Evolutionary conservation across 352 stramenopile species (phyloP).

Genomic region (Phytophthora ohioensis): DNA sequence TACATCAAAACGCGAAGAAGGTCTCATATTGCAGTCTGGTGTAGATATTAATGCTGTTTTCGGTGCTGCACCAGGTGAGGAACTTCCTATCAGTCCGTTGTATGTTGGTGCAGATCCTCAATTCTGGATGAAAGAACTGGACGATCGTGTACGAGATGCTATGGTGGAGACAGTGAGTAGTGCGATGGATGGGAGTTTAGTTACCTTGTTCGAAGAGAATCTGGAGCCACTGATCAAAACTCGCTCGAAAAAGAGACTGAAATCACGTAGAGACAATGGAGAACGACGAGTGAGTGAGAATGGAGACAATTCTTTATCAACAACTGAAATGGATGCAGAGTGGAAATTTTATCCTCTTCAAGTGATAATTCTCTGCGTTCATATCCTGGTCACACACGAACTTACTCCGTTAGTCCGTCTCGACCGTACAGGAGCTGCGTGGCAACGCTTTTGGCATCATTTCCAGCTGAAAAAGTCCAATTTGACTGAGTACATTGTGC

Average conservation of each 20-base stretch:
- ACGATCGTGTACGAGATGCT: conserved; percentile 44
- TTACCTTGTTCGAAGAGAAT: conserved; percentile 54
- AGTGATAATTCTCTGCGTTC: conserved; percentile 63
- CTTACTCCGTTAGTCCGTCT: conserved; percentile 47
- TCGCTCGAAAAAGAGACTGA: conserved; percentile 17
- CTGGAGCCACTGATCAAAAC: conserved; percentile 49
- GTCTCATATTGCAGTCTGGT: conserved; percentile 11
- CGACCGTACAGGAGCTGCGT: conserved; percentile 49
- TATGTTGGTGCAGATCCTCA: conserved; percentile 56
- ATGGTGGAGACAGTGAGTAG: conserved; percentile 46
- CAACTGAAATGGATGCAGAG: conserved; percentile 15
- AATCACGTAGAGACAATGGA: not conserved
- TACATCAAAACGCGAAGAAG: not conserved
- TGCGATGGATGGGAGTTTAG: conserved; percentile 50
- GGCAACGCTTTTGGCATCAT: conserved; percentile 57
- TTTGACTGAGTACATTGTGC: conserved; percentile 51
- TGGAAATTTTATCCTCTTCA: conserved; percentile 62
- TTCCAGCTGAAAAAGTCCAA: conserved; percentile 61
- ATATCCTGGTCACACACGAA: conserved; percentile 69
- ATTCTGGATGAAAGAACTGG: conserved; percentile 77
- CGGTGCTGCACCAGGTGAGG: conserved; percentile 39
- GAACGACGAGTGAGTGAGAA: conserved; percentile 7
- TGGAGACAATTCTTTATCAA: not conserved
- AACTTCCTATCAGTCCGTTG: conserved; percentile 51
- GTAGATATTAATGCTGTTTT: conserved; percentile 57